A percentile compares a stretch with the other conserved stretches of the same genome.
These are phyloP conservation scores for Phytophthora tubulina DNA, from an alignment of 352 stramenopile genomes.

Conservation along the genomic window DNA sequence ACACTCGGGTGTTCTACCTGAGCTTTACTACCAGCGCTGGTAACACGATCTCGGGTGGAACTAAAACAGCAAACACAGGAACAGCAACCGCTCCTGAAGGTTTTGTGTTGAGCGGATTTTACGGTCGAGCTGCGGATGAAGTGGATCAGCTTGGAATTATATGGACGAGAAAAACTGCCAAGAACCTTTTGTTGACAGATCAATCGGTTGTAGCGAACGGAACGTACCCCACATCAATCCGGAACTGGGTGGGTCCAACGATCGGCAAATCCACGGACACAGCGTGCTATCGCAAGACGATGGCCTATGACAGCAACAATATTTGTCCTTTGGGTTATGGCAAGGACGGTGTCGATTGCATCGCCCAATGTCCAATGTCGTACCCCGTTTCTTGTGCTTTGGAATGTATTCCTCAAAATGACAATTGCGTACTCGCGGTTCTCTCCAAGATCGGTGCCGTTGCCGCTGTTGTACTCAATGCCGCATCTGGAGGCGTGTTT, in stretches of 20 bases:
- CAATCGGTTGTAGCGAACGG: constrained; percentile 22
- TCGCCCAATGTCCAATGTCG: not conserved
- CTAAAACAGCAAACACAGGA: not conserved
- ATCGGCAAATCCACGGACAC: constrained; percentile 32
- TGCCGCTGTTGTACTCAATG: not conserved
- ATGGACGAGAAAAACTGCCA: not conserved
- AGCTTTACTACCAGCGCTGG: not conserved
- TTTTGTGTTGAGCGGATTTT: not conserved
- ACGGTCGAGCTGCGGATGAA: not conserved
- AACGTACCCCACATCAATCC: constrained; percentile 33
- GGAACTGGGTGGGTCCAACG: constrained; percentile 35
- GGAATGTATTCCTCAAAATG: not conserved
- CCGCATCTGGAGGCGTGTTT: not conserved
- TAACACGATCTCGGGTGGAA: not conserved
- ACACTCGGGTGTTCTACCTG: not conserved
- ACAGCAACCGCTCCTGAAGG: not conserved
- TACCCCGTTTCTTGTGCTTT: not conserved
- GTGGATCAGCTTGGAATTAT: not conserved
- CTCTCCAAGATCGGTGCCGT: not conserved
- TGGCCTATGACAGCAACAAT: constrained; percentile 4
- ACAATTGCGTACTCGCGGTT: not conserved
- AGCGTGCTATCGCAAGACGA: constrained; percentile 33
- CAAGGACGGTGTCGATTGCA: not conserved
- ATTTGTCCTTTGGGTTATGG: not conserved
- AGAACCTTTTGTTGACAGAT: constrained; percentile 20